Conservation (phyloP, 2,329 filamentous ascomycete species). For the Nemania sp. region DNA sequence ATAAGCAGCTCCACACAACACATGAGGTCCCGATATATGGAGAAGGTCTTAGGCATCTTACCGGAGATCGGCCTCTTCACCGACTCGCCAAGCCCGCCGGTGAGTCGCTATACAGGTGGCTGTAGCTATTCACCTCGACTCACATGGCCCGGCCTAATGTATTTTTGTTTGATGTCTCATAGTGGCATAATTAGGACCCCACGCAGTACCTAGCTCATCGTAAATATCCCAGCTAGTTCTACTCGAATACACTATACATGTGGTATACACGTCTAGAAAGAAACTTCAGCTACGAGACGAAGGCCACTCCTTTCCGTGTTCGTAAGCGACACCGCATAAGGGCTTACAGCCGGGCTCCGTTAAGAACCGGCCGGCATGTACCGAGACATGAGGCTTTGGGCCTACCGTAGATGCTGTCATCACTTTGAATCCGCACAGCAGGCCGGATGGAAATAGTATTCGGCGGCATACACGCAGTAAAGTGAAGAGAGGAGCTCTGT, state of each 20-base stretch:
- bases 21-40: not conserved
- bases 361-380: not conserved
- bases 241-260: not conserved
- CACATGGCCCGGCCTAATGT: not conserved
- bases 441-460: not conserved
- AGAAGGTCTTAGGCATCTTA: not conserved
- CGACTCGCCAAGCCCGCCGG: not conserved
- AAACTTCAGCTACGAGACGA: not conserved
- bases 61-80: not conserved
- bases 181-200: not conserved
- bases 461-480: not conserved
- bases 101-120: not conserved
- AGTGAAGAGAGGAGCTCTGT: not conserved
- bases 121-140: not conserved
- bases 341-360: not conserved
- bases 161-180: not conserved
- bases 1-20: not conserved
- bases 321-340: conserved; percentile 14
- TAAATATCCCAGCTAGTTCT: not conserved
- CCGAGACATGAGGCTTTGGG: not conserved
- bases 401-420: not conserved
- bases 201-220: not conserved
- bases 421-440: not conserved
- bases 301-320: not conserved
- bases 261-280: not conserved